Percentiles rank a stretch among this genome's conserved stretches.
These are phyloP conservation scores for Desmodesmus armatus DNA, from an alignment of 139 green algal species.

Conservation along the genomic window DNA sequence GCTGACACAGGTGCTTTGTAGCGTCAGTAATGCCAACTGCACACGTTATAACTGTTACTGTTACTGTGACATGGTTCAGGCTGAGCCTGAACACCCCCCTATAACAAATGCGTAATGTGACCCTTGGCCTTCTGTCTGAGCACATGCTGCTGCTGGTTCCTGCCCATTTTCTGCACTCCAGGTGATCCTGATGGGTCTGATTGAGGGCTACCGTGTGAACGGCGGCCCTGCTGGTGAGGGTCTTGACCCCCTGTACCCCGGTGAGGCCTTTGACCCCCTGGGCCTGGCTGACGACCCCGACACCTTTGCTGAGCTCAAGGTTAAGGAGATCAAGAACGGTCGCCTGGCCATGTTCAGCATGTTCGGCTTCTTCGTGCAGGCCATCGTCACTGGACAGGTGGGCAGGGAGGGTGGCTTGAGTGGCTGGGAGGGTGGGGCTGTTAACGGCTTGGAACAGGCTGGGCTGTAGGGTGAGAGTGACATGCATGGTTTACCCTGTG, in stretches of 20 bases:
- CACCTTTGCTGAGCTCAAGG: constrained; percentile 85
- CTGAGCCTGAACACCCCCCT: no score
- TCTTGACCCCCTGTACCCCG: constrained; percentile 91
- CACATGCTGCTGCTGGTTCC: neutral
- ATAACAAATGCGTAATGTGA: no score
- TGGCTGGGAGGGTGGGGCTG: no score
- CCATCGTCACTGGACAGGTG: constrained; percentile 57
- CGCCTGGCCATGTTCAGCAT: constrained; percentile 95
- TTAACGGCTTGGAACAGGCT: no score
- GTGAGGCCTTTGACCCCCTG: constrained; percentile 95
- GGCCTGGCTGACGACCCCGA: constrained; percentile 95
- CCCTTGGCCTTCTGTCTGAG: no score
- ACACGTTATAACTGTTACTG: no score
- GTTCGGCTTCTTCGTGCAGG: constrained; percentile 84
- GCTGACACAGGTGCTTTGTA: no score
- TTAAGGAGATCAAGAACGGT: constrained; percentile 99
- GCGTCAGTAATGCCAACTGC: neutral
- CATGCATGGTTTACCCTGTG: no score
- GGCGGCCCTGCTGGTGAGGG: constrained; percentile 91
- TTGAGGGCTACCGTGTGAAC: constrained; percentile 96
- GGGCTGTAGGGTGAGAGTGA: no score
- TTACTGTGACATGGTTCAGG: no score
- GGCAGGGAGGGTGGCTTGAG: no score
- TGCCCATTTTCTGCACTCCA: constrained; percentile 27
- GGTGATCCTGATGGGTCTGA: constrained; percentile 89